Evolutionary conservation across 2,329 filamentous ascomycete genomes (phyloP).

Genomic region (Thermomyces lanuginosus): DNA sequence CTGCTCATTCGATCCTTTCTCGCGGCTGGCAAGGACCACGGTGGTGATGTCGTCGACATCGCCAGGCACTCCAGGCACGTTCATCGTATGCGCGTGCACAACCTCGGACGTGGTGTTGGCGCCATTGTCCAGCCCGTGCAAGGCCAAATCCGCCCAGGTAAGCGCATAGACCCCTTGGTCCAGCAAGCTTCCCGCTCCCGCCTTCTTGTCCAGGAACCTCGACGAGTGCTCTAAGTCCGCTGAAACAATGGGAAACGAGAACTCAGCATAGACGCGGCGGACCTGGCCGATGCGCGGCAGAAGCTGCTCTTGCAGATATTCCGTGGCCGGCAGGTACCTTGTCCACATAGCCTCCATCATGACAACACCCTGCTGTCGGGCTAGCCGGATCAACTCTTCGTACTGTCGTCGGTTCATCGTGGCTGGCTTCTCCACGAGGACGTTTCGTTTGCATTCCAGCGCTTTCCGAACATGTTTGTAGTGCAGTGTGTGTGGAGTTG

Average conservation of each 20-base stretch:
- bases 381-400: not conserved
- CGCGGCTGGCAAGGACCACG: slow-evolving; percentile 11
- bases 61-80: slow-evolving; percentile 9
- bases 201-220: slow-evolving; percentile 58
- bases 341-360: slow-evolving; percentile 18
- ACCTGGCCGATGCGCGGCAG: slow-evolving; percentile 37
- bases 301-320: slow-evolving; percentile 32
- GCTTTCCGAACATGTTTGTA: slow-evolving; percentile 12
- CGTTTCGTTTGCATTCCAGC: slow-evolving; percentile 10
- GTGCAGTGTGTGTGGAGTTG: slow-evolving; percentile 14
- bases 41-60: slow-evolving; percentile 16
- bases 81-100: slow-evolving; percentile 10
- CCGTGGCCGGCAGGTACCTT: slow-evolving; percentile 13
- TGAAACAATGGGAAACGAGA: slow-evolving; percentile 13
- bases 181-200: slow-evolving; percentile 61
- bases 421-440: slow-evolving; percentile 15
- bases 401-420: slow-evolving; percentile 14
- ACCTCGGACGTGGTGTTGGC: slow-evolving; percentile 7
- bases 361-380: slow-evolving; percentile 9
- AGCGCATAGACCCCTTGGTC: slow-evolving; percentile 67
- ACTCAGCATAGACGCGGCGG: slow-evolving; percentile 26
- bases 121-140: slow-evolving; percentile 4
- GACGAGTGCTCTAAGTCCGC: slow-evolving; percentile 21
- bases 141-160: slow-evolving; percentile 46
- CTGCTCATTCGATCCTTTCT: slow-evolving; percentile 5